Base-by-base conservation (phyloP, 2,329 filamentous ascomycete species). In the Ilyonectria sp. region DNA sequence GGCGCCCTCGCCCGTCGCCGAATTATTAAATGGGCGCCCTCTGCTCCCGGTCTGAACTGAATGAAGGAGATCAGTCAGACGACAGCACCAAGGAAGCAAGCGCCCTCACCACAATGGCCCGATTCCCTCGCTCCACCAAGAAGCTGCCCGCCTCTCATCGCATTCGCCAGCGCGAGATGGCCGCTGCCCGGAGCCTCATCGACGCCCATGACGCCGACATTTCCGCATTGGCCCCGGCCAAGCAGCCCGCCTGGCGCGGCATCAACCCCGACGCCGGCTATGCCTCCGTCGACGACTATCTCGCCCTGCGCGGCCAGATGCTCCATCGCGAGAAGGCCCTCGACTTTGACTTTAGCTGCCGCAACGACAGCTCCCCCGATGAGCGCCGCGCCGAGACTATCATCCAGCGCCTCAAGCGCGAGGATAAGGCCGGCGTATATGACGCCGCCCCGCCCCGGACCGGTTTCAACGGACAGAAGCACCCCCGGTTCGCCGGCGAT, bases 401-500 rank as follows among this genome's bases (percentile, higher is more conserved):
- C 47, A 64, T 88, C n/a, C 78, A 80, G 35, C 35, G 29, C 1
- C 71, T 87, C 50, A 82, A 79, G 63, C 50, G 63, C 13, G 50
- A 71, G 8, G 86, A 88, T 67, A 68, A 79, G 29, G 56, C 69
- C 10, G 43, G 65, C 2, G 63, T 86, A 44, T 87, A 84, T 69
- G 75, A 69, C 10, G 55, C 46, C 7, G 80, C 80, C 15, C 40
- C 62, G 9, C 62, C 76, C 7, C 75, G 80, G 19, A 58, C 44
- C 9, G 85, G 85, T 8, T 80, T 79, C 61, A 79, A 76, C 13
- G 83, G 82, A 4, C 86, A 88, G 76, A 68, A 70, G 23, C 86
- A 88, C 61, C 70, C 75, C 3, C 80, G 83, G 6, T 85, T 86
- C 60, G 74, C 84, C 0, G 86, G 85, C 29, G 88, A 90, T 71